Conservation (phyloP, 805 yeast genomes). For the Wickerhamia fluorescens region DNA sequence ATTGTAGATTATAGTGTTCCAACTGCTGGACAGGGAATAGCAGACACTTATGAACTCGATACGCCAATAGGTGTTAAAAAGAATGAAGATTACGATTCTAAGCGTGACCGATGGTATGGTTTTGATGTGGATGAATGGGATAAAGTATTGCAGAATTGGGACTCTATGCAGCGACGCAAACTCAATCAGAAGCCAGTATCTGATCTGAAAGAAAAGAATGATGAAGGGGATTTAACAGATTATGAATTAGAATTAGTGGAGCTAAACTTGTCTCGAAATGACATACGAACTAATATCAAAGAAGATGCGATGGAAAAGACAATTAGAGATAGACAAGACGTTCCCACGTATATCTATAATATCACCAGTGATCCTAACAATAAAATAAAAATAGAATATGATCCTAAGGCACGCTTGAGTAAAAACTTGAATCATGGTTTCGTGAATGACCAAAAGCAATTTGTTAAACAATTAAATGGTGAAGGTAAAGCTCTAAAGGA, state of each 20-base stretch:
- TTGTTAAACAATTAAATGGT: constrained; percentile 47
- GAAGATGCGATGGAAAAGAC: constrained; percentile 35
- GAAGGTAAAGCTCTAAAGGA: constrained; percentile 16
- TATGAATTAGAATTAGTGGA: constrained; percentile 35
- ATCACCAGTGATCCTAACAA: constrained; percentile 20
- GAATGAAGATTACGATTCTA: constrained; percentile 54
- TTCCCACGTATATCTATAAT: constrained; percentile 57
- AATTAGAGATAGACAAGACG: constrained; percentile 65
- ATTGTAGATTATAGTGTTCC: constrained; percentile 44
- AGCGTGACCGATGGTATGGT: constrained; percentile 79
- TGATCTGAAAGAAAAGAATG: background rate
- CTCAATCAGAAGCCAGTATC: constrained; percentile 10
- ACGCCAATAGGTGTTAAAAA: constrained; percentile 9
- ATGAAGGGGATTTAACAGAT: constrained; percentile 27
- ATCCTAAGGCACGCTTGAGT: constrained; percentile 44
- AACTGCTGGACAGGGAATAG: constrained; percentile 49
- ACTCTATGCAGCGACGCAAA: no score
- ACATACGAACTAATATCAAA: constrained; percentile 15
- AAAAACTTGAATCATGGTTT: constrained; percentile 22
- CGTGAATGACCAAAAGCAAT: constrained; percentile 37
- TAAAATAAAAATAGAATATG: constrained; percentile 33
- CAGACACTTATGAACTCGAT: constrained; percentile 32
- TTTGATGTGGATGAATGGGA: constrained; percentile 60
- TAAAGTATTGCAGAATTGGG: constrained; percentile 42
- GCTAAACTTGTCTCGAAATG: constrained; percentile 21